Conservation (phyloP, 192 early-diverging fungal species). For the Mortierella hygrophila region DNA sequence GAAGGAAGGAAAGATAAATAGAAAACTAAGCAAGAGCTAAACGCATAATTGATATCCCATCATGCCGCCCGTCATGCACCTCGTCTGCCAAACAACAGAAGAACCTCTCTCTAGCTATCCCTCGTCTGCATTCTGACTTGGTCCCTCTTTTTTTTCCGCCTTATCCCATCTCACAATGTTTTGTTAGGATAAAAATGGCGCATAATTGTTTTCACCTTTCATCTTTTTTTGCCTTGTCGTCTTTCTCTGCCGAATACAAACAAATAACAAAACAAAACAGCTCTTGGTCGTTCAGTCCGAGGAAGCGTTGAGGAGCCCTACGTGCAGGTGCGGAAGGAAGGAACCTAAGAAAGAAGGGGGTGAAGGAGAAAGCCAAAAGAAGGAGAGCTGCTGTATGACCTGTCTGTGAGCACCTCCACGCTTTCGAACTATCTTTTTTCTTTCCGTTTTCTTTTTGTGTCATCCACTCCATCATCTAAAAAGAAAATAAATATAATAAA, state of each 20-base stretch:
- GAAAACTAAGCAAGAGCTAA: not conserved
- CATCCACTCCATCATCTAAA: not conserved
- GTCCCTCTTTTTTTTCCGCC: not conserved
- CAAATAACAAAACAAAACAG: not conserved
- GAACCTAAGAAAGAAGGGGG: not conserved
- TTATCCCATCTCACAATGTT: not conserved
- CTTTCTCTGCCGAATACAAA: not conserved
- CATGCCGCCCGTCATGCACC: not conserved
- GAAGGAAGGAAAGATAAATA: not conserved
- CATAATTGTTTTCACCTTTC: not conserved
- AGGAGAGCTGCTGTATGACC: not conserved
- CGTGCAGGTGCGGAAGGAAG: not conserved
- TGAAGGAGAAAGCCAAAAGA: not conserved
- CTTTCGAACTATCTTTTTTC: not conserved
- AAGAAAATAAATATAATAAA: not conserved
- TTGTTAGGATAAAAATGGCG: not conserved
- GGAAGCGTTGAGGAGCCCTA: not conserved
- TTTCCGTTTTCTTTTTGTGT: no score
- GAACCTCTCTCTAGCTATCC: not conserved
- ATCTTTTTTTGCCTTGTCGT: not conserved
- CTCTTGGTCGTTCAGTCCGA: not conserved
- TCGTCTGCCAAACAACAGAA: not conserved
- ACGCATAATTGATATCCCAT: not conserved
- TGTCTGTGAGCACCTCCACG: not conserved
- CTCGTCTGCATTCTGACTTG: not conserved